phyloP scores from a whole-genome alignment of 768 basidiomycete species.

The Mycena leptocephala region DNA sequence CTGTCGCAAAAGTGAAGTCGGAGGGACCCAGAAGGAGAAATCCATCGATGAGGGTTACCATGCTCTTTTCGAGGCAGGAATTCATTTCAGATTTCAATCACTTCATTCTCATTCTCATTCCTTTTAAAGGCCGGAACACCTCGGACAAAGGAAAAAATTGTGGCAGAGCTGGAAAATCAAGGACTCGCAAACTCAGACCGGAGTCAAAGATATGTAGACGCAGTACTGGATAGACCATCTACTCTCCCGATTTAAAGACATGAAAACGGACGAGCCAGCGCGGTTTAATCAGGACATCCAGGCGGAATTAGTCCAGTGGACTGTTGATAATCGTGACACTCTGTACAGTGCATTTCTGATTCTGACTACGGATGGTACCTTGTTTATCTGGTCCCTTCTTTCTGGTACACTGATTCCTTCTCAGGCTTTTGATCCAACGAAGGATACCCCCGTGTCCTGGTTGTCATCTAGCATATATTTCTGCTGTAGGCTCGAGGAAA shows the following conservation, averaged over 20 bases:
- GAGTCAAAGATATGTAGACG: not conserved
- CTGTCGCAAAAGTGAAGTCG: constrained; percentile 58
- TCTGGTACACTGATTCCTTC: too few relatives aligned
- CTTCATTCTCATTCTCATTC: not conserved
- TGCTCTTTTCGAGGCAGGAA: constrained; percentile 47
- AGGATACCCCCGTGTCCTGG: too few relatives aligned
- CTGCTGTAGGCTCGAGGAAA: too few relatives aligned
- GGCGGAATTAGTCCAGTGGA: not conserved
- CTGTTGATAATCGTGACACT: not conserved
- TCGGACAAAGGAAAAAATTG: constrained; percentile 38
- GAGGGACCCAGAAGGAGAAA: constrained; percentile 53
- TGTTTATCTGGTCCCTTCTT: too few relatives aligned
- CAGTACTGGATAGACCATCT: not conserved
- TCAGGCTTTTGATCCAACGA: too few relatives aligned
- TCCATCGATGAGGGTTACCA: constrained; percentile 52
- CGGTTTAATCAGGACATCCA: not conserved
- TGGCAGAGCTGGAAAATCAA: constrained; percentile 47
- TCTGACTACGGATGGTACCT: not conserved
- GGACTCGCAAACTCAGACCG: constrained; percentile 45
- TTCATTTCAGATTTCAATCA: not conserved
- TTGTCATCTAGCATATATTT: too few relatives aligned
- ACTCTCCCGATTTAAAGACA: not conserved
- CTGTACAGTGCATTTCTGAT: not conserved
- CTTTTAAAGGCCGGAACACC: constrained; percentile 39
- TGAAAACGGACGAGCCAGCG: not conserved